These are phyloP conservation scores for Lachnellula hyalina DNA, from an alignment of 2,329 filamentous ascomycete species.

Conservation along the genomic window DNA sequence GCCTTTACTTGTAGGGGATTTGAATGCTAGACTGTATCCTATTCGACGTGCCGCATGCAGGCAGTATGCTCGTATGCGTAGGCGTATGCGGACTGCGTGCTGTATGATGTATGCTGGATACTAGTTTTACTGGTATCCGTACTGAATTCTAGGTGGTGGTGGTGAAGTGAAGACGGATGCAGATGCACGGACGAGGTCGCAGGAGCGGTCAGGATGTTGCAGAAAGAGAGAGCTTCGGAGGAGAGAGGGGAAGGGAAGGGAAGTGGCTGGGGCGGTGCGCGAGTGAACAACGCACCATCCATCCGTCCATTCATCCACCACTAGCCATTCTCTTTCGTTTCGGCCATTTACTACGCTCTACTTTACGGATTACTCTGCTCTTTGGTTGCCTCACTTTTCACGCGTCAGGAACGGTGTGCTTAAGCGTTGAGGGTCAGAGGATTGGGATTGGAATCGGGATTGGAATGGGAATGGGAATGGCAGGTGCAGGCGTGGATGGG, in stretches of 20 bases:
- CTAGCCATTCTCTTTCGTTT: neutral
- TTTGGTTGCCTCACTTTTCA: conserved; percentile 11
- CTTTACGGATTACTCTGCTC: neutral
- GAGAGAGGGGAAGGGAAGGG: neutral
- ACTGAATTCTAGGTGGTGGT: neutral
- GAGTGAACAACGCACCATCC: conserved; percentile 8
- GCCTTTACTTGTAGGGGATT: conserved; percentile 8
- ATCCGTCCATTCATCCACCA: neutral
- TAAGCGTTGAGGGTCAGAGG: too few species aligned
- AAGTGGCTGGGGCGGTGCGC: conserved; percentile 5
- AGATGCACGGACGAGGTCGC: conserved; percentile 2
- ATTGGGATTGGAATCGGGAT: neutral
- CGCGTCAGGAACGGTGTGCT: conserved; percentile 5
- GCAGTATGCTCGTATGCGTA: too few species aligned
- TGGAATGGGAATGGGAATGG: neutral
- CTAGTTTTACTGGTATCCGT: neutral
- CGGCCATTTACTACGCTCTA: too few species aligned
- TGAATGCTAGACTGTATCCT: neutral
- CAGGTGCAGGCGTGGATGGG: too few species aligned
- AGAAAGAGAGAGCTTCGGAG: too few species aligned
- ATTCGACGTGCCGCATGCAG: neutral
- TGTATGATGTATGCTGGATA: neutral
- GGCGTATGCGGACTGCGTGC: neutral
- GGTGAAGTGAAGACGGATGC: neutral
- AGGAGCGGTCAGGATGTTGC: conserved; percentile 5